A percentile compares a stretch with the other conserved stretches of the same genome.
These are phyloP conservation scores for Talaromyces wortmannii DNA, from an alignment of 495 filamentous ascomycete genomes.

Conservation along the genomic window DNA sequence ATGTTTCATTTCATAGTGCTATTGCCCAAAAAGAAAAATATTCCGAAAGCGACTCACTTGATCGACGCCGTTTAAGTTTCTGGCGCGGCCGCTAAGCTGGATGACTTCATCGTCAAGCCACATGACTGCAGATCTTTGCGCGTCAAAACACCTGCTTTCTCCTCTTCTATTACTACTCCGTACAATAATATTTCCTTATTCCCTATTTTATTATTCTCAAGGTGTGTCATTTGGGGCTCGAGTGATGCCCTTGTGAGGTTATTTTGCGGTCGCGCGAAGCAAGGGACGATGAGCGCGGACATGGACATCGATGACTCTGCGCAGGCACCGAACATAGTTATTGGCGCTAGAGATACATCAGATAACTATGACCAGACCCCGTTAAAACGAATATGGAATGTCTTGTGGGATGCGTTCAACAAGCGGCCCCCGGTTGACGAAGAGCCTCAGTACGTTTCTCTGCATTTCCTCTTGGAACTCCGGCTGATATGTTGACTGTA, in stretches of 20 bases:
- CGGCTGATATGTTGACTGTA: neutral
- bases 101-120: neutral
- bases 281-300: neutral
- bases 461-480: no score
- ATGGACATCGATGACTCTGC: neutral
- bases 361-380: neutral
- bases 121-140: neutral
- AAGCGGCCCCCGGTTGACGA: constrained; percentile 43
- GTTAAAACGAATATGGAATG: neutral
- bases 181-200: neutral
- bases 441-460: constrained; percentile 25
- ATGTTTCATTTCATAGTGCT: no score
- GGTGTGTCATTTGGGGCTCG: neutral
- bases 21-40: no score
- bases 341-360: neutral
- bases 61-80: no score
- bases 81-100: no score
- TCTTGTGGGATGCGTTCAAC: constrained; percentile 11
- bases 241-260: neutral
- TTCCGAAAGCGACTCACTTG: no score
- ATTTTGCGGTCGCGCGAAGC: neutral
- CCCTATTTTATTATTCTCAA: neutral
- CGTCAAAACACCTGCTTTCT: neutral
- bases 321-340: neutral
- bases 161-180: neutral